Conservation (phyloP, 305 asterid species). For the Fraxinus paxiana region DNA sequence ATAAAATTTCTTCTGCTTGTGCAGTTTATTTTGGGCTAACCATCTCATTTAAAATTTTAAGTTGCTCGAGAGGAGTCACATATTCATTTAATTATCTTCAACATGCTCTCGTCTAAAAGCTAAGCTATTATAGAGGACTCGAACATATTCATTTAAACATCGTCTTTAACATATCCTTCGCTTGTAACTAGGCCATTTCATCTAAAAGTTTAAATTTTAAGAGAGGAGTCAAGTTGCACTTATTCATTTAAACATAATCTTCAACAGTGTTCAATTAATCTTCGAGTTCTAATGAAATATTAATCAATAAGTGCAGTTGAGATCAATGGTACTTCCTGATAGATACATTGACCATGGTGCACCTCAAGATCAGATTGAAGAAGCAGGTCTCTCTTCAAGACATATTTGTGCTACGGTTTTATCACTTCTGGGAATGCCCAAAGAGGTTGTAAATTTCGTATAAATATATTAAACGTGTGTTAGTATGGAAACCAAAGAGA, state of each 20-base stretch:
- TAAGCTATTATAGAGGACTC: not conserved
- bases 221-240: not conserved
- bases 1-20: not conserved
- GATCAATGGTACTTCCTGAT: conserved; percentile 68
- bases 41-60: not conserved
- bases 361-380: conserved; percentile 55
- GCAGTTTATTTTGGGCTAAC: not conserved
- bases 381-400: conserved; percentile 61
- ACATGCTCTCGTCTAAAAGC: not conserved
- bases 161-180: not conserved
- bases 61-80: not conserved
- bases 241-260: not conserved
- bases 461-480: not conserved
- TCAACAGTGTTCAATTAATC: not conserved
- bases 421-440: conserved; percentile 22
- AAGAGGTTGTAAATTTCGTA: not conserved
- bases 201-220: not conserved
- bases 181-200: not conserved
- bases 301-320: conserved; percentile 37
- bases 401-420: conserved; percentile 57
- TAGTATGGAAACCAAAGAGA: not conserved
- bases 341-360: conserved; percentile 74
- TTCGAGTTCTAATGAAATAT: not conserved
- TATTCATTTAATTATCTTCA: not conserved
- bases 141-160: not conserved